Conservation (phyloP, 805 yeast species). For the Suhomyces prunicola region DNA sequence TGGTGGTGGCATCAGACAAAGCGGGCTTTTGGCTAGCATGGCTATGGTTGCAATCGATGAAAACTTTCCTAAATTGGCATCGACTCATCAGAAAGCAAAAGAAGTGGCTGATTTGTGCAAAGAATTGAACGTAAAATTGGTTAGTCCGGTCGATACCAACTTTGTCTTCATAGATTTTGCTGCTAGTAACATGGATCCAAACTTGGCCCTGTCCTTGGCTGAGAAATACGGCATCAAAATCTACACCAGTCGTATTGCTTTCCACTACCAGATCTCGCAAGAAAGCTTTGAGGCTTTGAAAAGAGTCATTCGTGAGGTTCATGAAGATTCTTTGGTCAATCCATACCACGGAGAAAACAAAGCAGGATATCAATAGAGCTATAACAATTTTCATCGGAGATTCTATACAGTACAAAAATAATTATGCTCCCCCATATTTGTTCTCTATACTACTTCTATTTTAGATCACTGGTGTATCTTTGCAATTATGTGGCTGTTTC, state of each 20-base stretch:
- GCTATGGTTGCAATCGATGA: slow-evolving; percentile 41
- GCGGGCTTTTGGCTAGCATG: slow-evolving; percentile 40
- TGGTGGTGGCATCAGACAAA: slow-evolving; percentile 45
- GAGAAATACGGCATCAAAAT: slow-evolving; percentile 54
- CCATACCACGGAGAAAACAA: slow-evolving; percentile 33
- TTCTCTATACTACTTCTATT: too few relatives aligned
- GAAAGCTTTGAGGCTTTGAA: slow-evolving; percentile 38
- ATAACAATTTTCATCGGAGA: too few relatives aligned
- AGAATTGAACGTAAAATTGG: slow-evolving; percentile 26
- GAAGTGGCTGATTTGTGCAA: slow-evolving; percentile 32
- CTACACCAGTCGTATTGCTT: slow-evolving; percentile 27
- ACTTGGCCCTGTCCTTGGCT: slow-evolving; percentile 44
- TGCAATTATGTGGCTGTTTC: neutral
- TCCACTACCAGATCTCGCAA: slow-evolving; percentile 34
- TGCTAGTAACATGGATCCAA: slow-evolving; percentile 28
- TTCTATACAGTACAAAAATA: too few relatives aligned
- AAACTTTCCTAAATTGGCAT: slow-evolving; percentile 29
- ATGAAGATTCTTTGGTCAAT: slow-evolving; percentile 48
- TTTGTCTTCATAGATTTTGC: slow-evolving; percentile 39
- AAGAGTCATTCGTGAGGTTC: slow-evolving; percentile 53
- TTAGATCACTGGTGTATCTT: too few relatives aligned
- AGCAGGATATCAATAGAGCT: neutral
- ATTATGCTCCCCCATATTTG: neutral
- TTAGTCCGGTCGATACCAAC: slow-evolving; percentile 39
- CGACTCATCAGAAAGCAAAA: slow-evolving; percentile 34